phyloP scores from a whole-genome alignment of 129 eudicot species.

The Arctium lappa region DNA sequence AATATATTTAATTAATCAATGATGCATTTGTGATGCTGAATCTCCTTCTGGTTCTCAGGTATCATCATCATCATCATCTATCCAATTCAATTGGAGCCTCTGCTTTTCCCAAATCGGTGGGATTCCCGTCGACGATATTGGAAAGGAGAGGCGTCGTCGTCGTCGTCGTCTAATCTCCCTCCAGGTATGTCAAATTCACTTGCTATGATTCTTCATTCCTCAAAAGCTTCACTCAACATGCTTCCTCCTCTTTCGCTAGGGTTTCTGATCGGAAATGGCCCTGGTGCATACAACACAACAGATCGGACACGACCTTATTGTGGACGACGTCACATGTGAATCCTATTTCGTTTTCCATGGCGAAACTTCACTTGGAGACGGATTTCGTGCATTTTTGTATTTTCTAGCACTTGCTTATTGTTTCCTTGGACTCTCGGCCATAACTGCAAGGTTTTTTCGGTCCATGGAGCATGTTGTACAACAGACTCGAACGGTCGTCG shows the following conservation, averaged over 20 bases:
- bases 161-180: neutral
- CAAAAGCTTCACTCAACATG: too few species aligned
- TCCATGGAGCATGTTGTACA: conserved; percentile 91
- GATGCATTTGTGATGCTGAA: neutral
- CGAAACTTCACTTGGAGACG: conserved; percentile 58
- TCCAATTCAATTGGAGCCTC: neutral
- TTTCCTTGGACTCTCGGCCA: conserved; percentile 85
- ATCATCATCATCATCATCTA: neutral
- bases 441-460: conserved; percentile 73
- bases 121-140: too few species aligned
- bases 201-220: neutral
- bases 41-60: neutral
- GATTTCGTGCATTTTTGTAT: conserved; percentile 59
- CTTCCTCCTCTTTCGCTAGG: neutral
- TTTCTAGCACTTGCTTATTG: conserved; percentile 70
- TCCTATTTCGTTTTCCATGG: conserved; percentile 37
- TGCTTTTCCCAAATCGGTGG: neutral
- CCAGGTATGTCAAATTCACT: neutral
- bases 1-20: too few species aligned
- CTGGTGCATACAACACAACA: conserved; percentile 3
- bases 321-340: conserved; percentile 30
- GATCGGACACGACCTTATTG: conserved; percentile 5
- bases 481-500: conserved; percentile 61
- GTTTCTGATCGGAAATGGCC: conserved; percentile 22
- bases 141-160: neutral